Base-by-base conservation (phyloP, 2,329 filamentous ascomycete genomes). In the Erysiphe pulchra region DNA sequence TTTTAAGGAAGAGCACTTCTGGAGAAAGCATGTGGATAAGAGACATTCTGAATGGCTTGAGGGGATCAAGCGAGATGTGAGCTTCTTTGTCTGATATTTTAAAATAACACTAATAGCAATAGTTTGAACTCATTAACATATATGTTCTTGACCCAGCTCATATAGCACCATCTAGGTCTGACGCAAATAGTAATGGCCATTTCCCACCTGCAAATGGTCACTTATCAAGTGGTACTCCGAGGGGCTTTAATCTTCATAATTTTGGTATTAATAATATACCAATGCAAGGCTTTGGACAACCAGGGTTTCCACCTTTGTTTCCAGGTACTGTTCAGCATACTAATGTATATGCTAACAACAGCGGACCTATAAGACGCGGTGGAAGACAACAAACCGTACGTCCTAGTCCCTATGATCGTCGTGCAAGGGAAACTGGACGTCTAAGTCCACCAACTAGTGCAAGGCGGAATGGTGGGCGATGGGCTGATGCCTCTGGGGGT, bases 1-100 rank as follows among this genome's bases (percentile, higher is more conserved):
- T 8, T 98, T 98, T 70, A 95, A 95, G 61, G 90, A 90, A 48
- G 80, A 92, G 39, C 76, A 87, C 54, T 98, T 98, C 60, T 98
- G 92, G 87, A 78, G 77, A 56, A 98, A 98, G 67, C 90, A 98
- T 56, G 78, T 95, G 14, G 87, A 95, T 63, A 98, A 98, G 65
- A 77, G 92, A 47, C 90, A 98, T 60, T 60, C 72, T 0, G 87
- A 95, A 46, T 98, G 86, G 81, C 70, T 81, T 40, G 78, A 86
- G 32, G 71, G 66, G 45, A 65, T 94, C 51, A 80, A 78, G 59
- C 76, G 79, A 58, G 87, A 94, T 65, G 86, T 92, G 68, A 67
- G 76, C 67, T 33, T 24, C 17, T 20, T 33, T 36, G 4, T 5
- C 11, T 36, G 14, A 7, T 44, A 43, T 28, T 13, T 43, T 34